These are phyloP conservation scores for Daldinia sp. DNA, from an alignment of 2,329 filamentous ascomycete species.

Conservation along the genomic window DNA sequence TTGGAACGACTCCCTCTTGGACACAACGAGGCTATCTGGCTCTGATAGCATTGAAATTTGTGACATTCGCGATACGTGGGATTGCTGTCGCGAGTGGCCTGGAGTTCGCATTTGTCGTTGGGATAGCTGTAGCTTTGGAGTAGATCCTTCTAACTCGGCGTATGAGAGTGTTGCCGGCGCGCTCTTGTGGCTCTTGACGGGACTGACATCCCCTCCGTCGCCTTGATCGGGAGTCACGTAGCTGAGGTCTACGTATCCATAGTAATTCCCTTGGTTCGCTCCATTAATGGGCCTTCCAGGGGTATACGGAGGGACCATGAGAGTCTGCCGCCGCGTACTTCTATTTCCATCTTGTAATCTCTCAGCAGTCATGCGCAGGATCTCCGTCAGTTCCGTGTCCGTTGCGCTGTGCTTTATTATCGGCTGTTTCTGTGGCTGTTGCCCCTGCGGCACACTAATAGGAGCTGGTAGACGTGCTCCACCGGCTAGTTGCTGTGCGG, in stretches of 20 bases:
- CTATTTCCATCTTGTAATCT: constrained; percentile 54
- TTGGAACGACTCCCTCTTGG: constrained; percentile 48
- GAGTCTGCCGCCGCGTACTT: constrained; percentile 44
- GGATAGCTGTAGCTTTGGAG: constrained; percentile 9
- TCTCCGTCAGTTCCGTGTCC: constrained; percentile 60
- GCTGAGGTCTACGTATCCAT: background rate
- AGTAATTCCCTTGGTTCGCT: background rate
- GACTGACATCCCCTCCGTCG: constrained; percentile 41
- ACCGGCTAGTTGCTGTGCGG: constrained; percentile 43
- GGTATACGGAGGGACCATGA: constrained; percentile 32
- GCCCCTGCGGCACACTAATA: constrained; percentile 25
- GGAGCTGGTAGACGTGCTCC: constrained; percentile 36
- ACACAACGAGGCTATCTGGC: constrained; percentile 53
- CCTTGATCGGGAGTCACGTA: constrained; percentile 27
- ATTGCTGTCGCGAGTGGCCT: constrained; percentile 31
- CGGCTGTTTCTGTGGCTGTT: constrained; percentile 19
- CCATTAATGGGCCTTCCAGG: background rate
- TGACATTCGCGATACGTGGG: constrained; percentile 46
- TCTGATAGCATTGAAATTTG: constrained; percentile 48
- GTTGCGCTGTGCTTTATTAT: constrained; percentile 47
- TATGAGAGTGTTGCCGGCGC: constrained; percentile 40
- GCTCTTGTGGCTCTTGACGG: constrained; percentile 44
- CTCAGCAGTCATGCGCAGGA: constrained; percentile 62
- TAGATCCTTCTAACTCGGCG: constrained; percentile 38
- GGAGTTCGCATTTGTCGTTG: constrained; percentile 32